Percentiles rank a stretch among this genome's conserved stretches.
phyloP scores from a whole-genome alignment of 2,329 filamentous ascomycete species.

The Colletotrichum euphorbiae region DNA sequence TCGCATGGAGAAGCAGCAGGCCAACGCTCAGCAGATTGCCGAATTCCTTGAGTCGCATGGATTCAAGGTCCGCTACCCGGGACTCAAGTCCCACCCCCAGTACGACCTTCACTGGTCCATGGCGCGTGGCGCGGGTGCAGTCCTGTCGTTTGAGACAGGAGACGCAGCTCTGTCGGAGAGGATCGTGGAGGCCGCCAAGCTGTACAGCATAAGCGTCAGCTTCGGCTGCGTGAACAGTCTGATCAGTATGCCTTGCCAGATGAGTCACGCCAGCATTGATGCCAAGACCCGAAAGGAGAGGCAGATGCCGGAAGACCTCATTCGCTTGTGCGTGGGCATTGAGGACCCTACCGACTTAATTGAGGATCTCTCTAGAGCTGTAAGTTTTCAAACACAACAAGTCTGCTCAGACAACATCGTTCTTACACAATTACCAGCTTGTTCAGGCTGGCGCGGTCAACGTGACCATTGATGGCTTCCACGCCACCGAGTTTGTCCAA shows the following conservation, averaged over 20 bases:
- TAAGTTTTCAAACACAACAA: conserved; percentile 63
- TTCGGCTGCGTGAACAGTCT: conserved; percentile 98
- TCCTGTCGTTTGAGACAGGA: conserved; percentile 95
- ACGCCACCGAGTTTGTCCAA: conserved; percentile 60
- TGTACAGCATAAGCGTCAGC: conserved; percentile 96
- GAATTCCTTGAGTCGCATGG: conserved; percentile 91
- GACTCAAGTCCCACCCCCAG: conserved; percentile 93
- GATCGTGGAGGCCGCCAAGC: conserved; percentile 90
- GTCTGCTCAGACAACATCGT: background rate
- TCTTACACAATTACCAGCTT: conserved; percentile 63
- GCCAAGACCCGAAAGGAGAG: conserved; percentile 90
- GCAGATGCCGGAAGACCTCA: conserved; percentile 96
- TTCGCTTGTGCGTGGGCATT: conserved; percentile 94
- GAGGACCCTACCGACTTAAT: conserved; percentile 93
- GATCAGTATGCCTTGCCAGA: conserved; percentile 99
- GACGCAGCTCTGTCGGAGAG: conserved; percentile 85
- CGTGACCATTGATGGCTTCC: conserved; percentile 85
- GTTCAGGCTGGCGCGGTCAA: conserved; percentile 95
- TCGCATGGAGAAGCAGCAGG: conserved; percentile 98
- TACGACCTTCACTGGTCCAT: conserved; percentile 97
- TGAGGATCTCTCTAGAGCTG: conserved; percentile 90
- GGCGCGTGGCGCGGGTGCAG: conserved; percentile 92
- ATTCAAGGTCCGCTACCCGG: conserved; percentile 95
- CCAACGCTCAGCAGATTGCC: conserved; percentile 90
- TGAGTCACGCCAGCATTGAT: conserved; percentile 99